These are phyloP conservation scores for Nematocida sp. DNA, from an alignment of 371 early-diverging fungal species.

Conservation along the genomic window DNA sequence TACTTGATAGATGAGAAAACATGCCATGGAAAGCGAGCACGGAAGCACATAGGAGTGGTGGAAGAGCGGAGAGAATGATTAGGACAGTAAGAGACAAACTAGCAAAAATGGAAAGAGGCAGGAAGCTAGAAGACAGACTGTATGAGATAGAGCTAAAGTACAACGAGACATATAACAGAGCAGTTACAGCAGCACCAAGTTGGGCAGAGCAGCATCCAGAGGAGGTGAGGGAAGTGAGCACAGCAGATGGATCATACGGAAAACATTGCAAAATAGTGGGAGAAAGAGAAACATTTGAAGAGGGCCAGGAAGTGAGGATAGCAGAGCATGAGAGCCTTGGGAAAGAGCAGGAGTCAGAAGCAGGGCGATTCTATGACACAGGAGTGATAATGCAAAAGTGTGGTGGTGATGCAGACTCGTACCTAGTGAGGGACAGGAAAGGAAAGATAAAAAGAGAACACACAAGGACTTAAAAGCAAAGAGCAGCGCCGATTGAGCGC, in stretches of 20 bases:
- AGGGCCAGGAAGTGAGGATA: constrained; percentile 12
- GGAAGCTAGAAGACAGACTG: neutral
- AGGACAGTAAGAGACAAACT: neutral
- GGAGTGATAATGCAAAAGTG: constrained; percentile 3
- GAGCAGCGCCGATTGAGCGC: too few relatives aligned
- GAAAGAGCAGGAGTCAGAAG: neutral
- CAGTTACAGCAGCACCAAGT: neutral
- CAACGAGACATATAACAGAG: neutral
- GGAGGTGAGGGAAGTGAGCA: neutral
- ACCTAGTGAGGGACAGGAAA: constrained; percentile 2
- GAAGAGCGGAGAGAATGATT: neutral
- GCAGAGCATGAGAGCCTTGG: neutral
- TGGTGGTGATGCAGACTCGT: neutral
- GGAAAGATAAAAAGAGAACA: too few relatives aligned
- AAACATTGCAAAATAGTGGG: too few relatives aligned
- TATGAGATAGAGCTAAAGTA: neutral
- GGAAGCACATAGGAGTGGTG: neutral
- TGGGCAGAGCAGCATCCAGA: neutral
- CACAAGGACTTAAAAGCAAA: too few relatives aligned
- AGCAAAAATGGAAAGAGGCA: neutral
- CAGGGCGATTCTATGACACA: neutral
- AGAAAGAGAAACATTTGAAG: neutral
- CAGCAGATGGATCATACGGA: too few relatives aligned
- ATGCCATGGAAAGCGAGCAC: neutral
- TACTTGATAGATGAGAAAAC: neutral